Evolutionary conservation across 257 asterid species (phyloP), one percentile per base, ranked within the genome.

Genomic region (Echium plantagineum): DNA sequence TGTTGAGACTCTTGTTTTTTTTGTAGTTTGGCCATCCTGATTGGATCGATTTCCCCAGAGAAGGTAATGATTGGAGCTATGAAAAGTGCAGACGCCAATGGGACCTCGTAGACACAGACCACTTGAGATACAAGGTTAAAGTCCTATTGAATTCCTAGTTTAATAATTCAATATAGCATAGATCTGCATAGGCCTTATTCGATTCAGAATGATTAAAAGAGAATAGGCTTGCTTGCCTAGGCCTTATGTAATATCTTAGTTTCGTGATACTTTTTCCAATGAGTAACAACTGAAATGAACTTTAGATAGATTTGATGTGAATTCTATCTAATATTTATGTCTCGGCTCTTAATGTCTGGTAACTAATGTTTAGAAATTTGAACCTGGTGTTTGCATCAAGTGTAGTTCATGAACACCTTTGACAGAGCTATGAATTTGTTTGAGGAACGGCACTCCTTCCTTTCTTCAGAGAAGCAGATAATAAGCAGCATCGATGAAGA

Each of bases 21-120:
- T 52, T 68, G 62, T 71, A 91, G 97, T 91, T 88, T 75, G 97
- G 98, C 67, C 98, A 91, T 77, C 98, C 98, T 57, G 98, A 91
- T 30, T 91, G 98, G 98, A 91, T 91, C 58, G 98, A 91, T 85
- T 91, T 91, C 67, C 98, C 98, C 47, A 81, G 98, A 75, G 97
- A 91, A 69, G 98, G 97, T 62, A 91, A 91, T 72, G 80, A 67
- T 47, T 91, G 96, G 95, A 86, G 95, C 75, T 77, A 80, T 63
- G 97, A 91, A 65, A 91, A 84, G 65, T 91, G 98, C 75, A 75
- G 94, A 62, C 98, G 98, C 54, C 94, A 91, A 61, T 91, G 98
- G 98, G 69, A 88, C 68, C 94, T 91, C 4, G 84, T 70, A 66
- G 98, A 88, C 71, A 68, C 80, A 9, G 90, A 86, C 53, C 94